A percentile compares a stretch with the other conserved stretches of the same genome.
phyloP scores from a whole-genome alignment of 306 rosid species.

The Castanea mollissima region DNA sequence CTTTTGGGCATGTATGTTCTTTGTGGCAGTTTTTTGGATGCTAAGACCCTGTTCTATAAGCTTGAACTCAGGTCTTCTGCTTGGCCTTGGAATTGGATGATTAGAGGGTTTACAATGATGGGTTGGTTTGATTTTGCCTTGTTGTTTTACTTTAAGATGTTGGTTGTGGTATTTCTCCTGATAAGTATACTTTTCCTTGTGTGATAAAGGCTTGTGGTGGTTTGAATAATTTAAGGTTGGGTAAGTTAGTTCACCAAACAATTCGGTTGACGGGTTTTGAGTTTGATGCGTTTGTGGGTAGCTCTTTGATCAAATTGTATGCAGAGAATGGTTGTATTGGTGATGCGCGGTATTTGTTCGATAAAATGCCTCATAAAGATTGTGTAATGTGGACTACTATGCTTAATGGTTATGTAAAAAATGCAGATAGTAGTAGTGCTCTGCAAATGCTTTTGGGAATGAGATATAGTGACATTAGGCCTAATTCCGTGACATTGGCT shows the following conservation, averaged over 20 bases:
- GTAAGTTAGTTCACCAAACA: constrained; percentile 49
- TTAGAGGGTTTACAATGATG: constrained; percentile 59
- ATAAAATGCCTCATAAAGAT: constrained; percentile 59
- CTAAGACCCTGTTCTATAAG: constrained; percentile 51
- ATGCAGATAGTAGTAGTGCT: constrained; percentile 50
- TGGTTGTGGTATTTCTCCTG: constrained; percentile 62
- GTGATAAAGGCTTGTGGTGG: constrained; percentile 77
- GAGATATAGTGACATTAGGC: constrained; percentile 39
- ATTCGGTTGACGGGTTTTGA: constrained; percentile 45
- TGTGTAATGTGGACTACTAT: constrained; percentile 73
- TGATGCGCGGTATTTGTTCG: constrained; percentile 64
- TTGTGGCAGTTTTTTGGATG: constrained; percentile 50
- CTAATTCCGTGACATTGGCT: constrained; percentile 56
- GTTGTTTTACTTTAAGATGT: constrained; percentile 77
- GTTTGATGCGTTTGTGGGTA: constrained; percentile 63
- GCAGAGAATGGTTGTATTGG: constrained; percentile 55
- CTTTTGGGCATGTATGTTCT: constrained; percentile 67
- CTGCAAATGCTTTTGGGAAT: constrained; percentile 48
- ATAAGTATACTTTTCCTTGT: constrained; percentile 79
- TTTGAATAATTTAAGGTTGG: constrained; percentile 52
- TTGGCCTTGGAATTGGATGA: constrained; percentile 86
- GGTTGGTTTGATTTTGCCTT: constrained; percentile 57
- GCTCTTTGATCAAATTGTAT: constrained; percentile 68
- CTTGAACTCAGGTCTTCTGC: constrained; percentile 37
- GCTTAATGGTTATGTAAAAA: constrained; percentile 66